Percentiles rank a stretch among this genome's conserved stretches.
These are phyloP conservation scores for Gloeopeniophorella convolvens DNA, from an alignment of 768 basidiomycete species.

Conservation along the genomic window DNA sequence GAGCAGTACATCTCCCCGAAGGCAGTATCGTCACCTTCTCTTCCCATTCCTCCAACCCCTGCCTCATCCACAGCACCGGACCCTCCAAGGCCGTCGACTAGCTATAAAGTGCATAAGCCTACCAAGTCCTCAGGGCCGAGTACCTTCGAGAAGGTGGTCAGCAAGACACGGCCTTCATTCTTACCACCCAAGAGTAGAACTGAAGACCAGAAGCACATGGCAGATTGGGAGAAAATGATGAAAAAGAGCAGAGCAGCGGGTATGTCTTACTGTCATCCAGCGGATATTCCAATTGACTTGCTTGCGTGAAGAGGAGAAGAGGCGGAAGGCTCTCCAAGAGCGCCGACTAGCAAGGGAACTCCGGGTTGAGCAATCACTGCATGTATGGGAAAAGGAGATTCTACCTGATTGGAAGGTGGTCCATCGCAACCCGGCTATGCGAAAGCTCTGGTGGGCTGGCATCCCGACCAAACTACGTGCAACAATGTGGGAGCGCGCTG, in stretches of 20 bases:
- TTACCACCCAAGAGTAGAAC: slow-evolving; percentile 75
- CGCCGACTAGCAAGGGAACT: slow-evolving; percentile 58
- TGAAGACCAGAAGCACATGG: slow-evolving; percentile 80
- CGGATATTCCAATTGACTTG: neutral
- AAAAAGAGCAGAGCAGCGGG: slow-evolving; percentile 67
- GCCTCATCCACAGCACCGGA: slow-evolving; percentile 27
- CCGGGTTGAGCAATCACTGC: slow-evolving; percentile 61
- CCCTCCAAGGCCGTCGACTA: slow-evolving; percentile 21
- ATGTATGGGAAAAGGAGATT: slow-evolving; percentile 73
- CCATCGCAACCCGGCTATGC: slow-evolving; percentile 53
- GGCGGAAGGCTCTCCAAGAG: slow-evolving; percentile 54
- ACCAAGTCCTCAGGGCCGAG: slow-evolving; percentile 61
- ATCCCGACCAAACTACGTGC: slow-evolving; percentile 80
- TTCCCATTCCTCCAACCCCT: slow-evolving; percentile 29
- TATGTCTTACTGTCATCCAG: slow-evolving; percentile 29
- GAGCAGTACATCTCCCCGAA: neutral
- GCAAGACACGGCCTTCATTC: slow-evolving; percentile 76
- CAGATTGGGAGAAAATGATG: slow-evolving; percentile 88
- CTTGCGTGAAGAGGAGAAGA: slow-evolving; percentile 55
- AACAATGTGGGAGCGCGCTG: slow-evolving; percentile 76
- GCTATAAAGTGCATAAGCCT: slow-evolving; percentile 32
- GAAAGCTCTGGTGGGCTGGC: slow-evolving; percentile 82
- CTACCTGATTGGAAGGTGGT: slow-evolving; percentile 80
- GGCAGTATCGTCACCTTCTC: slow-evolving; percentile 21
- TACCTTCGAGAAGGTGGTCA: slow-evolving; percentile 69